Percentiles rank a stretch among this genome's conserved stretches.
These are phyloP conservation scores for Aspergillus udagawae DNA, from an alignment of 2,329 filamentous ascomycete species.

Conservation along the genomic window DNA sequence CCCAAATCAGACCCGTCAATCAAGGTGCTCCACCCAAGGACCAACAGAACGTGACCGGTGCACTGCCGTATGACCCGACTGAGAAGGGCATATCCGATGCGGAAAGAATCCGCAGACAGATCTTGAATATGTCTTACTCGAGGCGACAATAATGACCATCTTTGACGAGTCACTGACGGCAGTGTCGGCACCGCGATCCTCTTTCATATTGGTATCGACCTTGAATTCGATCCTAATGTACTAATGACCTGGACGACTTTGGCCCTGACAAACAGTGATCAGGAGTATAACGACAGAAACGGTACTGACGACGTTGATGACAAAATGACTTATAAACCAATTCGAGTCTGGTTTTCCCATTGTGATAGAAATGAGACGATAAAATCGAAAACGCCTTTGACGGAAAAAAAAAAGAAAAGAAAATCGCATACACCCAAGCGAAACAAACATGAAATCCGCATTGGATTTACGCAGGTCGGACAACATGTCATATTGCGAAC, in stretches of 20 bases:
- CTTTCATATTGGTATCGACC: slow-evolving; percentile 21
- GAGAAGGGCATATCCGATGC: slow-evolving; percentile 36
- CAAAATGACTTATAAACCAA: slow-evolving; percentile 5
- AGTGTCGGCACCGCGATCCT: slow-evolving; percentile 7
- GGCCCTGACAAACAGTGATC: slow-evolving; percentile 7
- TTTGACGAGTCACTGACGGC: not conserved
- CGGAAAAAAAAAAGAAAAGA: not conserved
- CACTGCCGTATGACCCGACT: slow-evolving; percentile 28
- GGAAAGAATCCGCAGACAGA: slow-evolving; percentile 37
- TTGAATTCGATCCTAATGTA: slow-evolving; percentile 18
- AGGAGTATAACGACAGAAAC: slow-evolving; percentile 30
- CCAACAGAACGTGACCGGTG: slow-evolving; percentile 10
- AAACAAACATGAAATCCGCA: not conserved
- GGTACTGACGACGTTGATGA: slow-evolving; percentile 25
- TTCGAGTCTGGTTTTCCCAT: not conserved
- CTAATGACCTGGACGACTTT: slow-evolving; percentile 29
- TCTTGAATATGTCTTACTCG: slow-evolving; percentile 34
- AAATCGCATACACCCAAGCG: not conserved
- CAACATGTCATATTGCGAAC: not conserved
- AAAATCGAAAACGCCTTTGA: slow-evolving; percentile 2
- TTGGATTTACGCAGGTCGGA: not conserved
- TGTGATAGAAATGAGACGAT: slow-evolving; percentile 7
- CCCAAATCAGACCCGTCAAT: slow-evolving; percentile 14
- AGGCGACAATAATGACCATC: slow-evolving; percentile 18
- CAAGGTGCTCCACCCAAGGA: slow-evolving; percentile 13